Evolutionary conservation across 2,329 filamentous ascomycete genomes (phyloP).

Genomic region (Penicillium sp.): DNA sequence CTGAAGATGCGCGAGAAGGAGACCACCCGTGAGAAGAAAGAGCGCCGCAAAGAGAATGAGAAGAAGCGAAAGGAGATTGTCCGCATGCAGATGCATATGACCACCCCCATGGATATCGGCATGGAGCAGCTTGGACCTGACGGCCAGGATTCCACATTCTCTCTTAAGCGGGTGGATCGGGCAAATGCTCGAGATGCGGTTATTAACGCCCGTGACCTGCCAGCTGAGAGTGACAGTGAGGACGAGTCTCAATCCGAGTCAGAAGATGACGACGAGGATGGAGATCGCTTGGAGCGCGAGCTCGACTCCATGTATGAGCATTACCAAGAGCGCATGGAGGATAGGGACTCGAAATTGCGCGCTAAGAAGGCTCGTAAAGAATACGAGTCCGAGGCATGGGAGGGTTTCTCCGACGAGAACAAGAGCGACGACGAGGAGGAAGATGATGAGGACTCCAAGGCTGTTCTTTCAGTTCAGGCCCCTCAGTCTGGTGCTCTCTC

Average conservation of each 20-base stretch:
- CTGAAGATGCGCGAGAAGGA: conserved; percentile 77
- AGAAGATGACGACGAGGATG: conserved; percentile 67
- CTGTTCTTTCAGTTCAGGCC: conserved; percentile 28
- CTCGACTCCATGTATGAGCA: conserved; percentile 82
- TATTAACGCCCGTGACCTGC: conserved; percentile 70
- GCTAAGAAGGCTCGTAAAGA: conserved; percentile 83
- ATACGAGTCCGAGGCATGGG: conserved; percentile 83
- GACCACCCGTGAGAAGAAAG: conserved; percentile 69
- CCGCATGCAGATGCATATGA: conserved; percentile 98
- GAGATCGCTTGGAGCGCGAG: conserved; percentile 74
- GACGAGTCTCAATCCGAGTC: conserved; percentile 55
- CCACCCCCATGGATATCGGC: conserved; percentile 89
- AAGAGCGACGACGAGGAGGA: conserved; percentile 58
- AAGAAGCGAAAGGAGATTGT: conserved; percentile 89
- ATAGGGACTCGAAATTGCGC: conserved; percentile 76
- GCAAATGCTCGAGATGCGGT: conserved; percentile 64
- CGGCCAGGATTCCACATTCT: conserved; percentile 80
- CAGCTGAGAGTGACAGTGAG: conserved; percentile 56
- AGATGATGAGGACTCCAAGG: conserved; percentile 48
- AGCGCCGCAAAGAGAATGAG: conserved; percentile 83
- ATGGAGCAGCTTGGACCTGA: conserved; percentile 76
- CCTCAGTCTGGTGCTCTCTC: conserved; percentile 58
- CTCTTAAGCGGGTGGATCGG: conserved; percentile 74
- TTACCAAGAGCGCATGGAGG: conserved; percentile 74
- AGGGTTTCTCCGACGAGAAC: conserved; percentile 69